A percentile compares a stretch with the other conserved stretches of the same genome.
Conservation (phyloP, 2,329 filamentous ascomycete species). For the Cryoendolithus antarcticus region DNA sequence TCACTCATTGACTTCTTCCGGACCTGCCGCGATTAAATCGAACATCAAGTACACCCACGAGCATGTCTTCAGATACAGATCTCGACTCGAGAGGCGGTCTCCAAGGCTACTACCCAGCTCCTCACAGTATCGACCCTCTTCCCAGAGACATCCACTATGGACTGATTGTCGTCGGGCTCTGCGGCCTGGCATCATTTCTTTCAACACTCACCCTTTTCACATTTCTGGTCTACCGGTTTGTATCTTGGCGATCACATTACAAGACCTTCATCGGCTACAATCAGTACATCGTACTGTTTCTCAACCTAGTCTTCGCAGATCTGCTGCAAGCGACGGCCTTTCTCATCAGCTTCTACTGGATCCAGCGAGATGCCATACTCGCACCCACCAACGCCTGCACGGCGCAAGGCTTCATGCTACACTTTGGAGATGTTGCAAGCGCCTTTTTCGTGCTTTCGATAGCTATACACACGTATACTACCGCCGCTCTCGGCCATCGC, state of each 20-base stretch:
- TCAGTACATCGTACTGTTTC: constrained; percentile 57
- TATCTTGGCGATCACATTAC: constrained; percentile 20
- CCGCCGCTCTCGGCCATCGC: constrained; percentile 45
- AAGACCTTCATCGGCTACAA: constrained; percentile 32
- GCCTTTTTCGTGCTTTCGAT: constrained; percentile 56
- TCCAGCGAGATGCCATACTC: constrained; percentile 40
- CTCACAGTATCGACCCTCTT: constrained; percentile 17
- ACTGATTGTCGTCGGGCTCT: constrained; percentile 18
- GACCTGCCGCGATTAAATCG: too few species aligned
- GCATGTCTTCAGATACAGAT: too few species aligned
- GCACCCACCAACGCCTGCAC: constrained; percentile 46
- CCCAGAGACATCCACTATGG: constrained; percentile 12
- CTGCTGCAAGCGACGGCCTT: constrained; percentile 55
- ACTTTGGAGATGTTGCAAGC: constrained; percentile 52
- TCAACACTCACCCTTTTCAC: constrained; percentile 16
- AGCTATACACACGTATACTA: constrained; percentile 53
- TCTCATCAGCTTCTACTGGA: constrained; percentile 49
- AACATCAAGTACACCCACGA: too few species aligned
- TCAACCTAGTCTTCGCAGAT: constrained; percentile 58
- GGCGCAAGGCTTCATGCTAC: constrained; percentile 57
- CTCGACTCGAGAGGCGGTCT: too few species aligned
- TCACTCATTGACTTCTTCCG: too few species aligned
- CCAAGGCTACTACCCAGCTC: constrained; percentile 16
- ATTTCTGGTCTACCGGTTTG: constrained; percentile 20
- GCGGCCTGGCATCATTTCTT: constrained; percentile 19